Conservation (phyloP, 2,329 filamentous ascomycete species). For the Aspergillus brasiliensis region DNA sequence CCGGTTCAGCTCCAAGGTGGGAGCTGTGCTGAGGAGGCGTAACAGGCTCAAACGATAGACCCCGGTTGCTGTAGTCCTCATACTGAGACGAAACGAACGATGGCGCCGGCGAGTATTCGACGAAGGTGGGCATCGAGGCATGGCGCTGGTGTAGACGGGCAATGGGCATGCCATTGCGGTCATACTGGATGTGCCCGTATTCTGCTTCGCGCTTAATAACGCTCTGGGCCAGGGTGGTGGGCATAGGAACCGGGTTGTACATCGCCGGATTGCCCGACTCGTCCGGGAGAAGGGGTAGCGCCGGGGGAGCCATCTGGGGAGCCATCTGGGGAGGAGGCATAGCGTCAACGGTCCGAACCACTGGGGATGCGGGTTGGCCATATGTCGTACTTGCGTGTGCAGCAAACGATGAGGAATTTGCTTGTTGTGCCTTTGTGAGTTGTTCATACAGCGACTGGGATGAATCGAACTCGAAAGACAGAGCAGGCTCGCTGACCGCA, state of each 20-base stretch:
- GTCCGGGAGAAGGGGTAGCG: slow-evolving; percentile 61
- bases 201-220: slow-evolving; percentile 88
- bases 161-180: slow-evolving; percentile 86
- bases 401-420: slow-evolving; percentile 95
- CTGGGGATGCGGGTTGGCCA: slow-evolving; percentile 79
- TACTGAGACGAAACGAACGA: slow-evolving; percentile 99
- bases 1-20: slow-evolving; percentile 79
- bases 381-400: slow-evolving; percentile 68
- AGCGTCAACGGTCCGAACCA: slow-evolving; percentile 81
- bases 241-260: slow-evolving; percentile 70
- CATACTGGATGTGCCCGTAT: slow-evolving; percentile 79
- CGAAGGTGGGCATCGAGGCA: slow-evolving; percentile 97
- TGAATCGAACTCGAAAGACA: slow-evolving; percentile 99
- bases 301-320: slow-evolving; percentile 71
- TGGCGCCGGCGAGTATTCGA: slow-evolving; percentile 96
- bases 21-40: slow-evolving; percentile 91
- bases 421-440: slow-evolving; percentile 98
- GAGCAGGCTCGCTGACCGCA: slow-evolving; percentile 91
- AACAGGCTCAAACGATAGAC: slow-evolving; percentile 93
- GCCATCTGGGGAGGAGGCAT: slow-evolving; percentile 93
- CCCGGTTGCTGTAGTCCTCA: slow-evolving; percentile 95
- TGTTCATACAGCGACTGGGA: slow-evolving; percentile 99
- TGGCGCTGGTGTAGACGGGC: slow-evolving; percentile 85
- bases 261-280: slow-evolving; percentile 67
- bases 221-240: slow-evolving; percentile 69